Percentiles rank a stretch among this genome's conserved stretches.
Evolutionary conservation across 371 early-diverging fungal species (phyloP).

Genomic region (Umbelopsis sp.): DNA sequence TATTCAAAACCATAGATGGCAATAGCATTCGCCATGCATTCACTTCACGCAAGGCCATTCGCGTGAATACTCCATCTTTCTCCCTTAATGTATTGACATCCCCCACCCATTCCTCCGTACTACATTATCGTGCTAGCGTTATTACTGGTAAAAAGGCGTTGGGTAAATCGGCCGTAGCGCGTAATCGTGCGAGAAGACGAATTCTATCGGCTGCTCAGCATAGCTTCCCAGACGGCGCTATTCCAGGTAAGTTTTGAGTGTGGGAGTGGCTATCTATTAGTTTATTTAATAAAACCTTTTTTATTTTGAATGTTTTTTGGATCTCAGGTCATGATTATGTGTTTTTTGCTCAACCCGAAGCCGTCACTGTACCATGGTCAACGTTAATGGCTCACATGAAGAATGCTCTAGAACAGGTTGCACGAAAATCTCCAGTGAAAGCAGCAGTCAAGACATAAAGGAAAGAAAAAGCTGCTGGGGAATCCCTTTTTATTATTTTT

Average conservation of each 20-base stretch:
- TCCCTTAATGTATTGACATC: neutral
- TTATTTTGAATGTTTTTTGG: too few relatives aligned
- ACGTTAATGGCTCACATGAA: constrained; percentile 16
- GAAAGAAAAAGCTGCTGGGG: too few relatives aligned
- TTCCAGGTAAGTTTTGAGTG: neutral
- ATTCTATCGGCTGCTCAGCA: neutral
- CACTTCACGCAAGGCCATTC: neutral
- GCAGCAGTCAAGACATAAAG: too few relatives aligned
- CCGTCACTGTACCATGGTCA: constrained; percentile 4
- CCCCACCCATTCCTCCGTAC: neutral
- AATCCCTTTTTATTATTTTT: too few relatives aligned
- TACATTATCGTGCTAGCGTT: neutral
- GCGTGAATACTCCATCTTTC: neutral
- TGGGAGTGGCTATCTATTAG: neutral
- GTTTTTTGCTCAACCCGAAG: constrained; percentile 11
- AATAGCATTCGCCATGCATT: neutral
- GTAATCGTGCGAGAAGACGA: constrained; percentile 5
- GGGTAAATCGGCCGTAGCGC: constrained; percentile 3
- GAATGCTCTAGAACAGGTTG: constrained; percentile 15
- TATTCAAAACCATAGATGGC: constrained; percentile 12
- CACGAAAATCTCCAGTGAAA: neutral
- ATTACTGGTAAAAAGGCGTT: constrained; percentile 13
- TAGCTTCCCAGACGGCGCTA: neutral
- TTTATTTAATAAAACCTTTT: too few relatives aligned
- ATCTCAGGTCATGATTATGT: constrained; percentile 17